phyloP scores from a whole-genome alignment of 169 alveolate species.

The Babesia gibsoni region DNA sequence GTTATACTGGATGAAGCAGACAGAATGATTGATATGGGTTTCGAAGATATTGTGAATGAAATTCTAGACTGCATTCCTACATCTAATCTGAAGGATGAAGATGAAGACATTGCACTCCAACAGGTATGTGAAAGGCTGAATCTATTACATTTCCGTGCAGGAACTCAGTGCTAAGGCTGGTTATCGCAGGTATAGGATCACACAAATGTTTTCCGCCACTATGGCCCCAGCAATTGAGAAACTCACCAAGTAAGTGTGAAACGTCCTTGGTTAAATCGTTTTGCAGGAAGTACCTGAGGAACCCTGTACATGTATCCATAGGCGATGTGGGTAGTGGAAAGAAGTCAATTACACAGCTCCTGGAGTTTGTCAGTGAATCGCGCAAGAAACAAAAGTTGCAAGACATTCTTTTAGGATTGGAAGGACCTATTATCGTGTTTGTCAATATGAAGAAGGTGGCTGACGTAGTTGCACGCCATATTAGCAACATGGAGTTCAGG shows the following conservation, averaged over 20 bases:
- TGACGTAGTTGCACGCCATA: conserved; percentile 82
- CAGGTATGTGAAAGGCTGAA: conserved; percentile 53
- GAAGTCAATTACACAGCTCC: conserved; percentile 86
- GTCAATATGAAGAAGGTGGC: conserved; percentile 91
- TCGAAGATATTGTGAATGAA: conserved; percentile 91
- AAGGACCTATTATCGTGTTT: conserved; percentile 93
- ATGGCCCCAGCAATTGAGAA: conserved; percentile 93
- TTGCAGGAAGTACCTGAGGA: conserved; percentile 77
- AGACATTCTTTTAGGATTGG: conserved; percentile 66
- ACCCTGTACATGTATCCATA: conserved; percentile 88
- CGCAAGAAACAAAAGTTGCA: conserved; percentile 75
- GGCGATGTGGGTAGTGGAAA: conserved; percentile 96
- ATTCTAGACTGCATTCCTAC: conserved; percentile 88
- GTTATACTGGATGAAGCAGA: conserved; percentile 98
- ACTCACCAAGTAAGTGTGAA: conserved; percentile 76
- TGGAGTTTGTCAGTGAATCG: conserved; percentile 87
- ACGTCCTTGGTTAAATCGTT: not conserved
- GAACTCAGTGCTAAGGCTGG: conserved; percentile 87
- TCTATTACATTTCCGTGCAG: conserved; percentile 4
- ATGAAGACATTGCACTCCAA: conserved; percentile 81
- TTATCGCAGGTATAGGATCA: conserved; percentile 82
- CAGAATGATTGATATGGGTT: conserved; percentile 95
- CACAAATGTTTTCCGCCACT: conserved; percentile 95
- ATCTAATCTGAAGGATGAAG: conserved; percentile 79
- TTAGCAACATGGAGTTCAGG: conserved; percentile 78